These are phyloP conservation scores for Exobasidium rhododendri DNA, from an alignment of 1,284 basidiomycete genomes.

Conservation along the genomic window DNA sequence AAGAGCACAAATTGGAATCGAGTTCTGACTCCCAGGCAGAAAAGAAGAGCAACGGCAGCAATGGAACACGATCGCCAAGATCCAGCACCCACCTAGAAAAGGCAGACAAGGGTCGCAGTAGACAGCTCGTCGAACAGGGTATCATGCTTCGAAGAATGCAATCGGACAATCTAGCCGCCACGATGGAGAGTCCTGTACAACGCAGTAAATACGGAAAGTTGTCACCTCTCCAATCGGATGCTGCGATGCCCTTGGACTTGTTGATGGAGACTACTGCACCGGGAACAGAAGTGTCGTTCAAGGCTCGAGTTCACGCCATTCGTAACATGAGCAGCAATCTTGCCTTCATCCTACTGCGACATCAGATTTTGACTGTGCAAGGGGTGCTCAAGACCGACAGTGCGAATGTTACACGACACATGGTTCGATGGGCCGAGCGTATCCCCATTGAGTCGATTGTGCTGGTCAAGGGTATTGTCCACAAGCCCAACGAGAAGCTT, in stretches of 20 bases:
- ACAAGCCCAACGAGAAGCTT: slow-evolving; percentile 39
- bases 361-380: slow-evolving; percentile 44
- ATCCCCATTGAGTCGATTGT: slow-evolving; percentile 45
- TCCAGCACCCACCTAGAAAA: not conserved
- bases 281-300: slow-evolving; percentile 30
- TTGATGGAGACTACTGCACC: slow-evolving; percentile 21
- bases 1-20: not conserved
- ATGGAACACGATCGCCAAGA: not conserved
- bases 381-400: slow-evolving; percentile 22
- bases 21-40: not conserved
- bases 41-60: not conserved
- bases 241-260: slow-evolving; percentile 21
- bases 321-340: slow-evolving; percentile 43
- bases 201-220: slow-evolving; percentile 35
- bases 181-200: slow-evolving; percentile 40
- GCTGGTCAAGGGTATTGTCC: slow-evolving; percentile 37
- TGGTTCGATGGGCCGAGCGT: slow-evolving; percentile 46
- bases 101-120: not conserved
- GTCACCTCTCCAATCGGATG: slow-evolving; percentile 25
- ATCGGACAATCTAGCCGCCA: slow-evolving; percentile 23
- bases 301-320: slow-evolving; percentile 44
- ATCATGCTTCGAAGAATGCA: slow-evolving; percentile 18
- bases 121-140: slow-evolving; percentile 12
- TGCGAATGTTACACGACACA: slow-evolving; percentile 34
- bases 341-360: slow-evolving; percentile 47